Evolutionary conservation across 768 basidiomycete genomes (phyloP), one percentile per base, ranked within the genome.

Genomic region (Wakefieldia striispora): DNA sequence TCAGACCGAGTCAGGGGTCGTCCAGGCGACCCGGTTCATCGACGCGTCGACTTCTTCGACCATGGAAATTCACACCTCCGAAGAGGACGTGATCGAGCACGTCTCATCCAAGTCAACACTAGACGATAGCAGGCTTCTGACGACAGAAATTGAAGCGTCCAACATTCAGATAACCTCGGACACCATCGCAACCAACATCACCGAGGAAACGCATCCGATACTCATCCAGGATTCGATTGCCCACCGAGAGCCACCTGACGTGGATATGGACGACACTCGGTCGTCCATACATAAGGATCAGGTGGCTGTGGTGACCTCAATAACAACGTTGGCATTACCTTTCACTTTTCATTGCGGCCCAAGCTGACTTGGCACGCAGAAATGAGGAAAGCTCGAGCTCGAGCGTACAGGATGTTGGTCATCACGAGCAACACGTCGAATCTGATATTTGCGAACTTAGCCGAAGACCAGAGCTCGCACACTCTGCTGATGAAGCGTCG

Each of bases 321-420:
- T 3, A 19, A 20, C 19, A 10, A 17, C 14, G 58, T 60, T 10
- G 9, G 58, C 13, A 3, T 29, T 12, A 12, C 11, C 29, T 49
- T 31, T 31, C 17, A 24, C 36, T 45, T 12, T 27, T 9, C 13
- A 3, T 7, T 14, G 7, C 19, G 13, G 39, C 7, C 9, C 16
- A 13, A 20, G n/a, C 27, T 60, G 12, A 60, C 33, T 6, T 27
- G 7, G 1, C 11, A 16, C 4, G 19, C 24, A 53, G 55, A 19
- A 31, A 39, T 7, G 34, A 7, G 21, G 11, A 12, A n/a, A 37
- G 27, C 13, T 16, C 42, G 6, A 39, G 13, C 6, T 41, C 43
- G 5, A 43, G 19, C 9, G 7, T 3, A 12, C 23, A 40, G 11
- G 40, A 33, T 4, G 31, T 12, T 2, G 14, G 1, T 23, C 12